Evolutionary conservation across 805 yeast species (phyloP).

Genomic region (Wickerhamomyces mucosus): DNA sequence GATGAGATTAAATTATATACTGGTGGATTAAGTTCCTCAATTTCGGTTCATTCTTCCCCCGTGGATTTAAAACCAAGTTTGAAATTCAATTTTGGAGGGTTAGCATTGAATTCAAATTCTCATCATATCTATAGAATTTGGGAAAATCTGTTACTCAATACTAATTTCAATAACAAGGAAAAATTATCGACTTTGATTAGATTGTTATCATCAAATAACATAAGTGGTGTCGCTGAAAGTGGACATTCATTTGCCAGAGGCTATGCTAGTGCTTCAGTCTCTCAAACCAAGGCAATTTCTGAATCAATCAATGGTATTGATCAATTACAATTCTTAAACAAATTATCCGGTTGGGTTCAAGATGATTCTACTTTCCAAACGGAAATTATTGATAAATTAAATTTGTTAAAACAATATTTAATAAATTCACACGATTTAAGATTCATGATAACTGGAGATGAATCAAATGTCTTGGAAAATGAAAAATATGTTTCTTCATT

Average conservation of each 20-base stretch:
- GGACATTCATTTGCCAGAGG: slow-evolving; percentile 82
- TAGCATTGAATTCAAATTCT: slow-evolving; percentile 59
- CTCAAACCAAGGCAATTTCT: slow-evolving; percentile 47
- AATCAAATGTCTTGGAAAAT: slow-evolving; percentile 22
- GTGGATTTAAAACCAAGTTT: slow-evolving; percentile 39
- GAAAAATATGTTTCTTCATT: slow-evolving; percentile 24
- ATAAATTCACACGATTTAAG: slow-evolving; percentile 33
- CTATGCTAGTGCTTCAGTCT: slow-evolving; percentile 53
- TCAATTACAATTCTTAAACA: slow-evolving; percentile 62
- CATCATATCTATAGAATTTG: slow-evolving; percentile 54
- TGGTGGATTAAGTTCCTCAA: slow-evolving; percentile 71
- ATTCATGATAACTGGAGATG: slow-evolving; percentile 52
- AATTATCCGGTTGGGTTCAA: slow-evolving; percentile 42
- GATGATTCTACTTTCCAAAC: slow-evolving; percentile 37
- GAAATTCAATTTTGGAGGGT: slow-evolving; percentile 52
- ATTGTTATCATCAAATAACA: slow-evolving; percentile 64
- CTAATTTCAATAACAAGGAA: slow-evolving; percentile 57
- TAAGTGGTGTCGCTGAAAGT: slow-evolving; percentile 71
- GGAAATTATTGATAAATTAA: slow-evolving; percentile 58
- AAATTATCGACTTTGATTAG: slow-evolving; percentile 69
- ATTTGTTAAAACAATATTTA: slow-evolving; percentile 37
- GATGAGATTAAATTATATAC: slow-evolving; percentile 74
- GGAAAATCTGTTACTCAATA: slow-evolving; percentile 55
- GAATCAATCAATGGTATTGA: slow-evolving; percentile 68
- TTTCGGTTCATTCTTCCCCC: slow-evolving; percentile 49